Conservation (phyloP, 1,284 basidiomycete genomes). For the Marasmius fiardii region DNA sequence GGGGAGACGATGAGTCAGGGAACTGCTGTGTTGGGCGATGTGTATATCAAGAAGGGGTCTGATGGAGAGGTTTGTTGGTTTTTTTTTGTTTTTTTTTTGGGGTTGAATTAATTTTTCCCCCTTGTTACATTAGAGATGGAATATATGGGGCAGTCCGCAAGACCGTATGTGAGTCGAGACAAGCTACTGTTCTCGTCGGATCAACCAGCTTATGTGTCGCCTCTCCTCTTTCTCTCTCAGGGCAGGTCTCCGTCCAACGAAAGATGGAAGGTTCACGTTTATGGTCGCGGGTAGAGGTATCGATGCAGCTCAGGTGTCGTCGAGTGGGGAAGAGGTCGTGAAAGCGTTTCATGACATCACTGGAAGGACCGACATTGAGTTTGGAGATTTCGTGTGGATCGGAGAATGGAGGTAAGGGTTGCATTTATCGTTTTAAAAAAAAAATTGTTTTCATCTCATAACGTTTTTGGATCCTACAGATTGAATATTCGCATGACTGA, state of each 20-base stretch:
- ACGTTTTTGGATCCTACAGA: neutral
- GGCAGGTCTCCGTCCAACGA: too few species aligned
- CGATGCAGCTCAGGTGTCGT: neutral
- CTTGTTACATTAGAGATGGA: too few species aligned
- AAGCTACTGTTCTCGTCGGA: too few species aligned
- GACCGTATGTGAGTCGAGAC: too few species aligned
- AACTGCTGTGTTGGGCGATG: slow-evolving; percentile 36
- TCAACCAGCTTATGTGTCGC: too few species aligned
- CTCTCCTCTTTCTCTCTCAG: too few species aligned
- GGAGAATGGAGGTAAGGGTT: neutral
- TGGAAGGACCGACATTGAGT: neutral
- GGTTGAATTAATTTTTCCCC: too few species aligned
- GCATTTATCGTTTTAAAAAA: too few species aligned
- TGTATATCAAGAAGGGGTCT: slow-evolving; percentile 25
- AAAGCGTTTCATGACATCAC: neutral
- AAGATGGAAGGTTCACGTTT: neutral
- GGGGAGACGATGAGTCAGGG: slow-evolving; percentile 38
- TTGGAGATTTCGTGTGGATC: neutral
- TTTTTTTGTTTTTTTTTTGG: too few species aligned
- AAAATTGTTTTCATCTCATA: neutral
- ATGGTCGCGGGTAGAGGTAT: neutral
- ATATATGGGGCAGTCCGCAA: too few species aligned
- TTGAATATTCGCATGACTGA: slow-evolving; percentile 5
- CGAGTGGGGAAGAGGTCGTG: neutral
- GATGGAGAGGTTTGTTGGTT: too few species aligned